Conservation (phyloP, 768 basidiomycete species). For the Hypsizygus marmoreus region DNA sequence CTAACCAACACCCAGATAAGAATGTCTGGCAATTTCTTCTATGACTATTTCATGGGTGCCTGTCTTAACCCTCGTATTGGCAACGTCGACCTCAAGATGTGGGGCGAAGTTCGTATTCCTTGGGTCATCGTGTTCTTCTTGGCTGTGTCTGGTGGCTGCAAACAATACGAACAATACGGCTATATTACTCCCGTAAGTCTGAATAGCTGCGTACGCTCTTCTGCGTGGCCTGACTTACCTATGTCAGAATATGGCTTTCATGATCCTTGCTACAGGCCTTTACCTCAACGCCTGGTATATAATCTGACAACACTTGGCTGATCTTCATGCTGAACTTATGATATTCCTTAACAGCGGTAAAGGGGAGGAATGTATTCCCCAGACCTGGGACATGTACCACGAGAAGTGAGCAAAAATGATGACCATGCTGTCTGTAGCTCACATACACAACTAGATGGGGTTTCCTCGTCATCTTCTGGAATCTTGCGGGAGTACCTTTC, state of each 20-base stretch:
- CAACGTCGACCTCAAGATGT: constrained; percentile 95
- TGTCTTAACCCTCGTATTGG: constrained; percentile 92
- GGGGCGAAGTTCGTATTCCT: constrained; percentile 94
- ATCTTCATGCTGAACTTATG: no score
- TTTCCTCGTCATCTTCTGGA: constrained; percentile 99
- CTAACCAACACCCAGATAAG: constrained; percentile 79
- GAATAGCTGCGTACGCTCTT: not conserved
- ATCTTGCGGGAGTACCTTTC: constrained; percentile 91
- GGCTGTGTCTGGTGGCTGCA: constrained; percentile 88
- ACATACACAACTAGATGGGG: no score
- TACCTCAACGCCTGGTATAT: constrained; percentile 92
- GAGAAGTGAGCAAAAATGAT: constrained; percentile 90
- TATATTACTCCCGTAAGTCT: constrained; percentile 86
- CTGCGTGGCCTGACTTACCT: constrained; percentile 3
- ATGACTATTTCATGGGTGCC: constrained; percentile 97
- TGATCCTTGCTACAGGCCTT: constrained; percentile 94
- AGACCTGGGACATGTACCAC: constrained; percentile 99
- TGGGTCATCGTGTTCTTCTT: constrained; percentile 97
- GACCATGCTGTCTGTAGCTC: no score
- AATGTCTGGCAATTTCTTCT: constrained; percentile 94
- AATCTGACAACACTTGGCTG: no score
- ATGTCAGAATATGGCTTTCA: constrained; percentile 89
- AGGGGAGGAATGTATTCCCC: constrained; percentile 92
- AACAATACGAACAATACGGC: constrained; percentile 92
- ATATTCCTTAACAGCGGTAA: constrained; percentile 58